These are phyloP conservation scores for Colletotrichum gloeosporioides DNA, from an alignment of 2,329 filamentous ascomycete species.

Conservation along the genomic window DNA sequence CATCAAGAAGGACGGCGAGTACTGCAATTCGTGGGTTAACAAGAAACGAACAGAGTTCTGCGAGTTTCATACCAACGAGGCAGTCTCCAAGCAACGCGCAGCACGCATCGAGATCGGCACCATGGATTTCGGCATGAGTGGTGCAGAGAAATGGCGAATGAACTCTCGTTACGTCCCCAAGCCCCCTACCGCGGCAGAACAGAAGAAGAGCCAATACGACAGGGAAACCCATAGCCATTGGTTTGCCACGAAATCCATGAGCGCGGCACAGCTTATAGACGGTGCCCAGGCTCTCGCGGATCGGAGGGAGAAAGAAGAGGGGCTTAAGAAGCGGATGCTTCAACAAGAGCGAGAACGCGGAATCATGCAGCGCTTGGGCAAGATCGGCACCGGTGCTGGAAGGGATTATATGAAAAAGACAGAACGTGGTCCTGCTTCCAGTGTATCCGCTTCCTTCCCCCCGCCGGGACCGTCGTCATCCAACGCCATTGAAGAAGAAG, in stretches of 20 bases:
- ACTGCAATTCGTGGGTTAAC: constrained; percentile 87
- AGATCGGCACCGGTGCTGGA: constrained; percentile 69
- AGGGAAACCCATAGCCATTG: constrained; percentile 61
- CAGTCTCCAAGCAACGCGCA: constrained; percentile 70
- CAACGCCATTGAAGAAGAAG: constrained; percentile 29
- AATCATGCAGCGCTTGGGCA: constrained; percentile 70
- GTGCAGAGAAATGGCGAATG: constrained; percentile 18
- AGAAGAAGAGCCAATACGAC: constrained; percentile 56
- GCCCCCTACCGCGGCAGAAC: constrained; percentile 36
- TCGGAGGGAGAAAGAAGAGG: constrained; percentile 68
- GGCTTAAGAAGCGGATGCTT: constrained; percentile 67
- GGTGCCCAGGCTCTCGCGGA: constrained; percentile 65
- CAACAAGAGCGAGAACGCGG: constrained; percentile 75
- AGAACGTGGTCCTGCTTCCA: constrained; percentile 12
- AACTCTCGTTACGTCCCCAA: constrained; percentile 25
- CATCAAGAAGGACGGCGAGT: constrained; percentile 81
- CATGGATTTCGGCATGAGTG: constrained; percentile 53
- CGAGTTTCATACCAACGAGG: constrained; percentile 88
- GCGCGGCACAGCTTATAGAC: constrained; percentile 69
- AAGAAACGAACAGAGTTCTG: constrained; percentile 87
- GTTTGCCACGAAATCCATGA: constrained; percentile 57
- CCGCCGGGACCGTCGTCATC: constrained; percentile 2
- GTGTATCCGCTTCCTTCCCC: not conserved
- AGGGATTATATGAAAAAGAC: constrained; percentile 70
- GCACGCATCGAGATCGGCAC: constrained; percentile 81